A percentile compares a stretch with the other conserved stretches of the same genome.
Evolutionary conservation across 371 early-diverging fungal genomes (phyloP).

Genomic region (Syncephalastrum monosporum): DNA sequence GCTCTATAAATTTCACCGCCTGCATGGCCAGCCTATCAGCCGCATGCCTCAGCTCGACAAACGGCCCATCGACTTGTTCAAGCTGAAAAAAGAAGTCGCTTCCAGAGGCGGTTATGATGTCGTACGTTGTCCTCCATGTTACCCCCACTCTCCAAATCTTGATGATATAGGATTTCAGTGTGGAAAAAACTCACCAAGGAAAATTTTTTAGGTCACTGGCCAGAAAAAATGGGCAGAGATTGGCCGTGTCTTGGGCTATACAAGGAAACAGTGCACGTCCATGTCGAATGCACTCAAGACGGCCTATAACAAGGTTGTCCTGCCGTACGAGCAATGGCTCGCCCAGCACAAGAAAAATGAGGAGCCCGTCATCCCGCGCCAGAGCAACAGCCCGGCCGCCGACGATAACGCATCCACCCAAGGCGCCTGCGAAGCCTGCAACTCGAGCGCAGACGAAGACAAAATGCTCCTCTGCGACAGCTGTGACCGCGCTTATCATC

Average conservation of each 20-base stretch:
- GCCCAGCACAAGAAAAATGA: slow-evolving; percentile 41
- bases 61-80: slow-evolving; percentile 83
- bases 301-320: slow-evolving; percentile 74
- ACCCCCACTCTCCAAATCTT: neutral
- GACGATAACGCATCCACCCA: neutral
- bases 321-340: slow-evolving; percentile 86
- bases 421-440: slow-evolving; percentile 62
- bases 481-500: slow-evolving; percentile 84
- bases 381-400: slow-evolving; percentile 1
- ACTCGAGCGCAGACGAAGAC: slow-evolving; percentile 55
- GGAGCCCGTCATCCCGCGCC: slow-evolving; percentile 10
- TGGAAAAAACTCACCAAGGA: too few species aligned
- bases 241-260: slow-evolving; percentile 75
- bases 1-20: slow-evolving; percentile 84
- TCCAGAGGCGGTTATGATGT: slow-evolving; percentile 75
- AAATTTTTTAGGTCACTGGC: slow-evolving; percentile 62
- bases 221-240: slow-evolving; percentile 90
- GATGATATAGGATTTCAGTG: too few species aligned
- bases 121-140: slow-evolving; percentile 41
- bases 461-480: slow-evolving; percentile 83
- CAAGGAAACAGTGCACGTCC: slow-evolving; percentile 76
- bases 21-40: slow-evolving; percentile 69
- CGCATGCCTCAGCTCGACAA: slow-evolving; percentile 82
- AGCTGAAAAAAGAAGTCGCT: slow-evolving; percentile 81
- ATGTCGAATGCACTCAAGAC: slow-evolving; percentile 84